These are phyloP conservation scores for Limnomonas spitsbergensis DNA, from an alignment of 139 green algal genomes.

Conservation along the genomic window DNA sequence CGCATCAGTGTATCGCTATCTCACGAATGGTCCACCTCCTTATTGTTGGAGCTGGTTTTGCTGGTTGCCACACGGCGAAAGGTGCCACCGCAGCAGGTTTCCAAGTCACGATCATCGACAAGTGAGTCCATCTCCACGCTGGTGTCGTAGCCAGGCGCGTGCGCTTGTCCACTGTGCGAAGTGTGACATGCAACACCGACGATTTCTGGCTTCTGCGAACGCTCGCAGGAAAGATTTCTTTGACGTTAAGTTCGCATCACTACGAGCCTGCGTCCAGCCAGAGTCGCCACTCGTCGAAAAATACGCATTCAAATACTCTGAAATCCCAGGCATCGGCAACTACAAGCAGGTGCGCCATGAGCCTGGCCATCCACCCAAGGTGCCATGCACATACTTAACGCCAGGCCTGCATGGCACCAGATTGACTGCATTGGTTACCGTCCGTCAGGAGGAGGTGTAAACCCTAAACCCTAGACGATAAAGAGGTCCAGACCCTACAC, in stretches of 20 bases:
- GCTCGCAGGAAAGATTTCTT: slow-evolving; percentile 11
- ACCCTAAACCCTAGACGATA: no score
- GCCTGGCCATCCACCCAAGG: background rate
- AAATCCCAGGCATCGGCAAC: slow-evolving; percentile 8
- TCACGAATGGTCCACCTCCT: background rate
- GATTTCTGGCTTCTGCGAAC: background rate
- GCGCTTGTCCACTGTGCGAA: no score
- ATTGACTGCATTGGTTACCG: no score
- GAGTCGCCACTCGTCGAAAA: background rate
- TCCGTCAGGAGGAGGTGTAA: no score
- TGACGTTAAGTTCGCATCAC: background rate
- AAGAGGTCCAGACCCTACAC: no score
- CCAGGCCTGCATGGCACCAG: no score
- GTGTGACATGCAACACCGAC: no score
- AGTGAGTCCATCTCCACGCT: background rate
- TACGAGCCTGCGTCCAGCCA: background rate
- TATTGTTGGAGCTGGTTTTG: slow-evolving; percentile 1
- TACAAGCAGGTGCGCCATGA: background rate
- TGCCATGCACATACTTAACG: no score
- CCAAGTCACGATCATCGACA: background rate
- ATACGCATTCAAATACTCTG: background rate
- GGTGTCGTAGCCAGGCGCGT: no score
- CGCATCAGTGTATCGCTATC: background rate
- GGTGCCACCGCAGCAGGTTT: background rate
- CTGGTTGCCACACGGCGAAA: background rate